These are phyloP conservation scores for Monascus purpureus DNA, from an alignment of 495 filamentous ascomycete species.

Conservation along the genomic window DNA sequence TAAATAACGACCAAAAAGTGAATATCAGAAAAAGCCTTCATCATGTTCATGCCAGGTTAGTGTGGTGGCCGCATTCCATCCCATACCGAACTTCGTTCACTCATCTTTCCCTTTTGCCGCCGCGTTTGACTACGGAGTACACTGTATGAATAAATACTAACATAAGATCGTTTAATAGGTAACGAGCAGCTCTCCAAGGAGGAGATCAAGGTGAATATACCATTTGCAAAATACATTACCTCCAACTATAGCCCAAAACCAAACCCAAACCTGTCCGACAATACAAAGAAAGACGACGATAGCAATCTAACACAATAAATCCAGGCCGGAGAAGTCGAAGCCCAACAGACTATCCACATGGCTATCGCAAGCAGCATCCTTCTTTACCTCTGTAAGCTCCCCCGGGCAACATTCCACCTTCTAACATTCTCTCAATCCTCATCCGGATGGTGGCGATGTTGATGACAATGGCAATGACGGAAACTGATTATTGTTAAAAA, in stretches of 20 bases:
- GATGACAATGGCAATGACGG: not conserved
- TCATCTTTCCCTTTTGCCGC: not conserved
- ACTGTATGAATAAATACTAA: not conserved
- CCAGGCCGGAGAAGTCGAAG: slow-evolving; percentile 54
- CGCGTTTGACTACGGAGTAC: not conserved
- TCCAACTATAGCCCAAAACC: not conserved
- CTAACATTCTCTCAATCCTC: too few species aligned
- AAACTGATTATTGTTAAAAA: not conserved
- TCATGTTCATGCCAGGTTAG: slow-evolving; percentile 36
- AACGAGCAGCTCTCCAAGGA: slow-evolving; percentile 34
- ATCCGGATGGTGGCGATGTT: too few species aligned
- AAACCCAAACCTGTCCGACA: too few species aligned
- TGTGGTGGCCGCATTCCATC: too few species aligned
- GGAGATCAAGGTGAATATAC: slow-evolving; percentile 28
- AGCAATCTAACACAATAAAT: slow-evolving; percentile 1
- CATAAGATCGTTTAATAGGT: slow-evolving; percentile 9
- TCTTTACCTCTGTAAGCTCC: slow-evolving; percentile 76
- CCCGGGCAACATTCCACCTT: too few species aligned
- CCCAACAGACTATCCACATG: slow-evolving; percentile 48
- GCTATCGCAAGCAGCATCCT: slow-evolving; percentile 47
- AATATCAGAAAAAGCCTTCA: not conserved
- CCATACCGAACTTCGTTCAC: too few species aligned
- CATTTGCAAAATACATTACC: not conserved
- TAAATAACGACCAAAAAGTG: too few species aligned
- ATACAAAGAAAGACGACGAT: too few species aligned